A percentile compares a stretch with the other conserved stretches of the same genome.
phyloP scores from a whole-genome alignment of 441 rosid genomes.

The Gossypium schwendimanii region DNA sequence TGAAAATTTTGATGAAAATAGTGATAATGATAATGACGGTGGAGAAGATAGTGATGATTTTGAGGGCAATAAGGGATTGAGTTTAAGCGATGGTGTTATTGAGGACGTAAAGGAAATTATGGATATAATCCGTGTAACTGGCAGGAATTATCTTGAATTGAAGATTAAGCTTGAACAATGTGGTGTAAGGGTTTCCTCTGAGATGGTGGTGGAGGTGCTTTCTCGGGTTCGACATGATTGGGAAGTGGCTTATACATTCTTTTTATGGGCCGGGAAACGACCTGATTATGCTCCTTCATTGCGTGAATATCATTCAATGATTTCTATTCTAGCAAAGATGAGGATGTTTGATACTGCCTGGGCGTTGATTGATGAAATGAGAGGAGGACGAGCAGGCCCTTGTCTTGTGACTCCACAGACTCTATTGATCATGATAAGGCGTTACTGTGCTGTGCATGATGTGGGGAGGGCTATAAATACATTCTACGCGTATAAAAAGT shows the following conservation, averaged over 20 bases:
- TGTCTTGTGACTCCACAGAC: slow-evolving; percentile 73
- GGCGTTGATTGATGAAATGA: slow-evolving; percentile 86
- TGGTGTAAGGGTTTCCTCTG: slow-evolving; percentile 41
- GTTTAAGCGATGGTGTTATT: slow-evolving; percentile 20
- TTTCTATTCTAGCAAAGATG: slow-evolving; percentile 76
- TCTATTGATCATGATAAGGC: slow-evolving; percentile 78
- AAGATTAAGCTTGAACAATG: slow-evolving; percentile 54
- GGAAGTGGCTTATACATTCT: slow-evolving; percentile 82
- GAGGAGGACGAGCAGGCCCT: slow-evolving; percentile 37
- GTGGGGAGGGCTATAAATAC: slow-evolving; percentile 81
- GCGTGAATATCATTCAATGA: slow-evolving; percentile 70
- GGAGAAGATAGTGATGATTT: slow-evolving; percentile 27
- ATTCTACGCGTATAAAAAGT: slow-evolving; percentile 62
- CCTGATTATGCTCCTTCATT: slow-evolving; percentile 46
- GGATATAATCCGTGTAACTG: slow-evolving; percentile 35
- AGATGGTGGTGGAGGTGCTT: slow-evolving; percentile 61
- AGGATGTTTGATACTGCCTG: slow-evolving; percentile 91
- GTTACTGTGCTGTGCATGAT: slow-evolving; percentile 80
- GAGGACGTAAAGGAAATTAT: slow-evolving; percentile 37
- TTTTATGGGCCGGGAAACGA: slow-evolving; percentile 74
- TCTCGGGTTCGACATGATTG: slow-evolving; percentile 70
- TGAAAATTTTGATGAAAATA: slow-evolving; percentile 11
- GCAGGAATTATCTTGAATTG: slow-evolving; percentile 28
- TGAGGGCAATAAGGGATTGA: slow-evolving; percentile 21
- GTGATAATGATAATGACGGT: slow-evolving; percentile 14